Conservation (phyloP, 2,329 filamentous ascomycete species). For the Metarhizium brunneum region DNA sequence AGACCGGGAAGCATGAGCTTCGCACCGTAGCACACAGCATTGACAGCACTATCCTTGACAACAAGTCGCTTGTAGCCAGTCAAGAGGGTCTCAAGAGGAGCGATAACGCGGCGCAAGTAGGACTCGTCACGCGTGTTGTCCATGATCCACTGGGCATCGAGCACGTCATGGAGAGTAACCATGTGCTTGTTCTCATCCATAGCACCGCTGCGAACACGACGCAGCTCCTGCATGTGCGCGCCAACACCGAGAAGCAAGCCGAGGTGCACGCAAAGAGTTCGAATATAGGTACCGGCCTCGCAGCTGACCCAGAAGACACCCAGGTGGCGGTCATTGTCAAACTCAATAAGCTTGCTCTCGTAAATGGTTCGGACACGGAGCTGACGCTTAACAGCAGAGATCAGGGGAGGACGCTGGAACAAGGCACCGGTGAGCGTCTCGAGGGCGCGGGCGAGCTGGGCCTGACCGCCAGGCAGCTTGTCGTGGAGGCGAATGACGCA, state of each 20-base stretch:
- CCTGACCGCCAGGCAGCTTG: slow-evolving; percentile 86
- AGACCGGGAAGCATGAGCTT: slow-evolving; percentile 98
- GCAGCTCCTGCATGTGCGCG: slow-evolving; percentile 96
- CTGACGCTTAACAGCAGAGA: slow-evolving; percentile 97
- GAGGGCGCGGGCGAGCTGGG: slow-evolving; percentile 84
- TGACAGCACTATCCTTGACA: slow-evolving; percentile 77
- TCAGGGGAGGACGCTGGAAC: slow-evolving; percentile 85
- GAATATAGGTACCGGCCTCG: slow-evolving; percentile 95
- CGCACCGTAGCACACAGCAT: slow-evolving; percentile 95
- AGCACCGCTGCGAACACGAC: slow-evolving; percentile 85
- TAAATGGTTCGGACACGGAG: slow-evolving; percentile 96
- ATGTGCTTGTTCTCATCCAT: slow-evolving; percentile 87
- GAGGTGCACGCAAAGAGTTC: slow-evolving; percentile 93
- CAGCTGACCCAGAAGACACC: slow-evolving; percentile 99
- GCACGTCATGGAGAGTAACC: slow-evolving; percentile 77
- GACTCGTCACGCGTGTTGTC: slow-evolving; percentile 95
- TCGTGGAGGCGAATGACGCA: slow-evolving; percentile 92
- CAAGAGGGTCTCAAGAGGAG: slow-evolving; percentile 84
- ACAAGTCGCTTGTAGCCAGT: slow-evolving; percentile 93
- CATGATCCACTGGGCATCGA: slow-evolving; percentile 92
- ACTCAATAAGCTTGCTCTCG: slow-evolving; percentile 93
- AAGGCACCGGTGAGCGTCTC: slow-evolving; percentile 94
- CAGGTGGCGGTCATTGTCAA: slow-evolving; percentile 95
- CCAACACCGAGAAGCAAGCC: slow-evolving; percentile 70
- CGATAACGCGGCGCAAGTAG: slow-evolving; percentile 83